These are phyloP conservation scores for Nectriaceae sp. DNA, from an alignment of 2,329 filamentous ascomycete genomes.

Conservation along the genomic window DNA sequence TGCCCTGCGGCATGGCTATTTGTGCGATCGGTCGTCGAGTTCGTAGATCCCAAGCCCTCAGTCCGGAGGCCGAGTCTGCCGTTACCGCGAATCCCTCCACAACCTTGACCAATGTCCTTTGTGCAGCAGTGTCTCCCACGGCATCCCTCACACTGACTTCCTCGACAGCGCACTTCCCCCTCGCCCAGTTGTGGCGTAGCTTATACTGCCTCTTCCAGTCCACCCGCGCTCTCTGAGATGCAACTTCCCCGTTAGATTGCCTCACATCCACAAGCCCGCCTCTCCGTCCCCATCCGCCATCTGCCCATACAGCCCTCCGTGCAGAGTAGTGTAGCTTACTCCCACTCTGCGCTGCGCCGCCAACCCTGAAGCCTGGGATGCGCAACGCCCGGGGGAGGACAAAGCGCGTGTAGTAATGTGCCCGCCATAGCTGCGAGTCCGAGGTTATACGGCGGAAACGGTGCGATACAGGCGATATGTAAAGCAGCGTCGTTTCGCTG, in stretches of 20 bases:
- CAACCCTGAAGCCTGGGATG: conserved; percentile 64
- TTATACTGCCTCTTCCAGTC: conserved; percentile 92
- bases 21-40: conserved; percentile 60
- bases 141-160: conserved; percentile 64
- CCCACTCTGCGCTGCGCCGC: conserved; percentile 27
- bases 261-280: conserved; percentile 55
- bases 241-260: conserved; percentile 28
- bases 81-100: conserved; percentile 77
- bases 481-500: conserved; percentile 67
- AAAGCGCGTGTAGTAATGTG: conserved; percentile 83
- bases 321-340: conserved; percentile 48
- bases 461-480: conserved; percentile 66
- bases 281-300: conserved; percentile 40
- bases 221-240: conserved; percentile 47
- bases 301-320: conserved; percentile 46
- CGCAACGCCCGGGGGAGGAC: conserved; percentile 78
- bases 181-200: conserved; percentile 87
- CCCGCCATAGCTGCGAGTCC: conserved; percentile 90
- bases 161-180: conserved; percentile 76
- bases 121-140: conserved; percentile 39
- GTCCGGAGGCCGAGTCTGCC: conserved; percentile 66
- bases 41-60: conserved; percentile 78
- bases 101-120: conserved; percentile 74
- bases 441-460: conserved; percentile 72
- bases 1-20: conserved; percentile 3